Conservation (phyloP, 495 filamentous ascomycete genomes). For the Xylaria longipes region DNA sequence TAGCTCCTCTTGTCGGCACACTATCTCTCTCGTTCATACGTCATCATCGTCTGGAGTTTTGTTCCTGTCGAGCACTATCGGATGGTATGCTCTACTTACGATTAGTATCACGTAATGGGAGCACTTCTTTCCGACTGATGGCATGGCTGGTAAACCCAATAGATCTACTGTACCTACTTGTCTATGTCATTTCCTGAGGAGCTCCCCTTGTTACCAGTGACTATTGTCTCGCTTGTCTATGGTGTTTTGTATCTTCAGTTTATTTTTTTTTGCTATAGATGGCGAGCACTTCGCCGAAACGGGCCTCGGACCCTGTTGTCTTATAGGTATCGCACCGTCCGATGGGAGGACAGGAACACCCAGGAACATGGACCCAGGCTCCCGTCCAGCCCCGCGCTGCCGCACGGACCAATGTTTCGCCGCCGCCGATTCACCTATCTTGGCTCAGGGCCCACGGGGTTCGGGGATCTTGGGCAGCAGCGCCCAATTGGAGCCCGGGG, state of each 20-base stretch:
- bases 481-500: slow-evolving; percentile 28
- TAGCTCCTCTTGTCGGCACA: neutral
- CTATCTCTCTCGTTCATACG: neutral
- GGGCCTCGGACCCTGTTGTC: neutral
- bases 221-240: neutral
- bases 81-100: neutral
- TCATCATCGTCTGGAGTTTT: neutral
- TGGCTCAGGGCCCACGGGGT: slow-evolving; percentile 17
- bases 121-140: neutral
- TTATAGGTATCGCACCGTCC: neutral
- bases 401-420: slow-evolving; percentile 22
- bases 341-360: neutral
- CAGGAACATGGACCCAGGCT: neutral
- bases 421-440: slow-evolving; percentile 11
- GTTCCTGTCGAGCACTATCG: neutral
- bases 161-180: neutral
- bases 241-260: neutral
- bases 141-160: slow-evolving; percentile 15
- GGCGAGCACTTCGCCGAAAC: neutral
- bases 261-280: too few relatives aligned
- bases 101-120: slow-evolving; percentile 19
- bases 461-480: slow-evolving; percentile 26
- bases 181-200: neutral
- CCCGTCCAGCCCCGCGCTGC: neutral
- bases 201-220: neutral